A percentile compares a stretch with the other conserved stretches of the same genome.
These are phyloP conservation scores for Chalciporus sphaerocephalus DNA, from an alignment of 768 basidiomycete species.

Conservation along the genomic window DNA sequence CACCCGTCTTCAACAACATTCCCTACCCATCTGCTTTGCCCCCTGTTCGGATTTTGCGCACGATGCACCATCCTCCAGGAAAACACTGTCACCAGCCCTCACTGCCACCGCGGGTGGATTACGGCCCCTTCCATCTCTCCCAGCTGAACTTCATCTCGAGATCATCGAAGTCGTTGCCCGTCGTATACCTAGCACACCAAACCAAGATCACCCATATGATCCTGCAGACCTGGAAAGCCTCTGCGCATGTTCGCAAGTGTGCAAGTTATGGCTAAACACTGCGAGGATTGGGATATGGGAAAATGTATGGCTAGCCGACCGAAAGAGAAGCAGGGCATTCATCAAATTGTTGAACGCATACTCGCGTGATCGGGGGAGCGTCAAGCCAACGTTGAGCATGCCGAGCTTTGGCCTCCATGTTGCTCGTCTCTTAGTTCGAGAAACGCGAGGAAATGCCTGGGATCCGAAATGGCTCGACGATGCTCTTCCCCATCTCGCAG, in stretches of 20 bases:
- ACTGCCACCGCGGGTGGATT: slow-evolving; percentile 5
- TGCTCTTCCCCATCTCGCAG: slow-evolving; percentile 22
- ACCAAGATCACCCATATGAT: slow-evolving; percentile 11
- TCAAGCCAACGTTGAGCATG: slow-evolving; percentile 32
- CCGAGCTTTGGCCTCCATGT: slow-evolving; percentile 59
- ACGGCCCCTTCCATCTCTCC: slow-evolving; percentile 17
- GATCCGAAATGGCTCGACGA: slow-evolving; percentile 33
- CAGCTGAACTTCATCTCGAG: slow-evolving; percentile 29
- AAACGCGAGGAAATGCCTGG: slow-evolving; percentile 30
- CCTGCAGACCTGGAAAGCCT: slow-evolving; percentile 18
- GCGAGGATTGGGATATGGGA: slow-evolving; percentile 25
- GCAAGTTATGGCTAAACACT: slow-evolving; percentile 27
- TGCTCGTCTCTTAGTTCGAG: slow-evolving; percentile 22
- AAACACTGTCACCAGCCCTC: background rate
- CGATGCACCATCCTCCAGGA: background rate
- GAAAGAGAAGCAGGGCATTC: slow-evolving; percentile 20
- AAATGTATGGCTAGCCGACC: slow-evolving; percentile 15
- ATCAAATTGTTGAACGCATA: slow-evolving; percentile 19
- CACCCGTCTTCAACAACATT: slow-evolving; percentile 3
- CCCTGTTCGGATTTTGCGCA: background rate
- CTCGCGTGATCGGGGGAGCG: slow-evolving; percentile 19
- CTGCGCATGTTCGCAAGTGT: slow-evolving; percentile 27
- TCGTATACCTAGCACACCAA: slow-evolving; percentile 10
- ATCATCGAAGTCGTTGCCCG: slow-evolving; percentile 26
- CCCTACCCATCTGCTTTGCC: slow-evolving; percentile 4